A percentile compares a stretch with the other conserved stretches of the same genome.
Conservation (phyloP, 2,329 filamentous ascomycete genomes). For the Phaeoacremonium minimum region DNA sequence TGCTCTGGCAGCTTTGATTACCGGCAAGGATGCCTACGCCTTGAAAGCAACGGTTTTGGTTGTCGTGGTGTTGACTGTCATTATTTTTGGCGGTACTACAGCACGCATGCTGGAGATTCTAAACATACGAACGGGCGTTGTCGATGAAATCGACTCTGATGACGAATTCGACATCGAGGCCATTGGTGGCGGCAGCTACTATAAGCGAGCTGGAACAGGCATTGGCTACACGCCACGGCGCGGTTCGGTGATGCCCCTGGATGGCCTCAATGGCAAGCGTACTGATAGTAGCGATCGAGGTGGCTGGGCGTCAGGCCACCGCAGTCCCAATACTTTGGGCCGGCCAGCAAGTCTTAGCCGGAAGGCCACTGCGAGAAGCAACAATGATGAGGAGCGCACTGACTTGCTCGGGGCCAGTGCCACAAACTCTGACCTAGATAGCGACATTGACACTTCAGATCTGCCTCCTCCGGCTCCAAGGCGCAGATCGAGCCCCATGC, state of each 20-base stretch:
- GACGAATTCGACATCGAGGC: conserved; percentile 97
- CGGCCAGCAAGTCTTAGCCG: conserved; percentile 47
- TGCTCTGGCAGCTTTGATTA: conserved; percentile 83
- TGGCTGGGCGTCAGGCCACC: conserved; percentile 50
- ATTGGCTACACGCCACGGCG: conserved; percentile 73
- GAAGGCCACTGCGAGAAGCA: conserved; percentile 40
- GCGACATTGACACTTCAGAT: conserved; percentile 64
- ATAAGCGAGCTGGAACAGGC: conserved; percentile 72
- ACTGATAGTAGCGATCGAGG: conserved; percentile 22
- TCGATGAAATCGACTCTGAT: conserved; percentile 95
- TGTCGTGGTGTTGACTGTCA: conserved; percentile 94
- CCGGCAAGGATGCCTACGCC: conserved; percentile 74
- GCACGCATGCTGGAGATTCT: conserved; percentile 97
- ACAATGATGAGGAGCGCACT: conserved; percentile 48
- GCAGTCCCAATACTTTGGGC: conserved; percentile 39
- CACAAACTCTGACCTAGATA: conserved; percentile 56
- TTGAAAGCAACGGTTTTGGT: conserved; percentile 94
- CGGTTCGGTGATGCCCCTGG: conserved; percentile 52
- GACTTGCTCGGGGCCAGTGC: conserved; percentile 49
- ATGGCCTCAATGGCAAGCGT: conserved; percentile 20
- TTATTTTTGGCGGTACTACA: conserved; percentile 97
- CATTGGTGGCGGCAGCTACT: conserved; percentile 67
- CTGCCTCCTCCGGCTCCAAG: conserved; percentile 56
- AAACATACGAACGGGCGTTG: conserved; percentile 91
- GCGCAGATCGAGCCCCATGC: conserved; percentile 32